A percentile compares a stretch with the other conserved stretches of the same genome.
These are phyloP conservation scores for Cercospora zeae-maydis DNA, from an alignment of 2,329 filamentous ascomycete species.

Conservation along the genomic window DNA sequence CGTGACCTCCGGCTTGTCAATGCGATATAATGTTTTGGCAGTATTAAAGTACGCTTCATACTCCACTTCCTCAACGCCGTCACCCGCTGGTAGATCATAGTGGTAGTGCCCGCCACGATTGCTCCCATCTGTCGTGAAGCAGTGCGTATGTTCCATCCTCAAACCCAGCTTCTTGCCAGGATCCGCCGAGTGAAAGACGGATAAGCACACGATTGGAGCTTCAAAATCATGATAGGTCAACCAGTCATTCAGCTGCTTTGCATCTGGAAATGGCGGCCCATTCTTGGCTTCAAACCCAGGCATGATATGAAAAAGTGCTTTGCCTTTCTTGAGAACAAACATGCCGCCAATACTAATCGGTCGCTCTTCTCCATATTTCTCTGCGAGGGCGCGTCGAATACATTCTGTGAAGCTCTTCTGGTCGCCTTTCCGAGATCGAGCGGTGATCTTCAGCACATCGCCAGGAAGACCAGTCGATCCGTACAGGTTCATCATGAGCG, in stretches of 20 bases:
- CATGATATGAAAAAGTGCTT: slow-evolving; percentile 33
- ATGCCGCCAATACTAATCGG: slow-evolving; percentile 31
- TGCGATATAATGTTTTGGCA: slow-evolving; percentile 32
- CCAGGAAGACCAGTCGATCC: slow-evolving; percentile 28
- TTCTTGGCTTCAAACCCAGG: slow-evolving; percentile 31
- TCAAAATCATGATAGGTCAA: slow-evolving; percentile 32
- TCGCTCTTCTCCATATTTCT: slow-evolving; percentile 24
- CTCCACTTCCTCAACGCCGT: slow-evolving; percentile 29
- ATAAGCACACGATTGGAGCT: slow-evolving; percentile 33
- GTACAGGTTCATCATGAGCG: slow-evolving; percentile 35
- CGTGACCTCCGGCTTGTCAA: slow-evolving; percentile 31
- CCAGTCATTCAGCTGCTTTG: slow-evolving; percentile 31
- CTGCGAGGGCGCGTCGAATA: slow-evolving; percentile 24
- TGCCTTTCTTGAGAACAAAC: slow-evolving; percentile 31
- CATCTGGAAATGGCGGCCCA: slow-evolving; percentile 26
- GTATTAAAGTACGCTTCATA: slow-evolving; percentile 35
- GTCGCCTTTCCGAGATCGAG: slow-evolving; percentile 23
- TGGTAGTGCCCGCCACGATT: slow-evolving; percentile 34
- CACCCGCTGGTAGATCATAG: slow-evolving; percentile 25
- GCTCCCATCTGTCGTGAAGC: slow-evolving; percentile 28
- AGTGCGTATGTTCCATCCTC: slow-evolving; percentile 36
- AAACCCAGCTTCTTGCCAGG: slow-evolving; percentile 29
- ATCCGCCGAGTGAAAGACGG: slow-evolving; percentile 32
- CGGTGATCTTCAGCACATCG: slow-evolving; percentile 31
- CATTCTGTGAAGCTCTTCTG: slow-evolving; percentile 32